A percentile compares a stretch with the other conserved stretches of the same genome.
Evolutionary conservation across 2,329 filamentous ascomycete genomes (phyloP).

Genomic region (Pseudopyrenochaeta lycopersici): DNA sequence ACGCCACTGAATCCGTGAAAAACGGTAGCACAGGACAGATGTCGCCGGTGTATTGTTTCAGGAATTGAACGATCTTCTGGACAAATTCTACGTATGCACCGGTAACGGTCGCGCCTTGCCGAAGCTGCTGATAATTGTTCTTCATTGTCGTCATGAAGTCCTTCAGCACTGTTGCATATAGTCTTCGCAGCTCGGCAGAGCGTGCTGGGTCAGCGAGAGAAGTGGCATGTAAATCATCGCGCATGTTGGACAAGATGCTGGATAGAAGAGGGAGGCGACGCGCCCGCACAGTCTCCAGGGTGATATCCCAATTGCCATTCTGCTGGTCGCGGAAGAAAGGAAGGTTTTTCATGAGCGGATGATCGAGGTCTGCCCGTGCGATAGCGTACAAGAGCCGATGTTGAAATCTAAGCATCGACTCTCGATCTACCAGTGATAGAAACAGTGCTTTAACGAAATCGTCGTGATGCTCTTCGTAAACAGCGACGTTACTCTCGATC

Average conservation of each 20-base stretch:
- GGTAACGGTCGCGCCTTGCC: slow-evolving; percentile 49
- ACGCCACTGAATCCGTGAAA: slow-evolving; percentile 67
- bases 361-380: slow-evolving; percentile 55
- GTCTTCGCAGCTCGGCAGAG: slow-evolving; percentile 50
- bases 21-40: slow-evolving; percentile 66
- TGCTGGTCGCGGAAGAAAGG: slow-evolving; percentile 60
- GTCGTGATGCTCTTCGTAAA: slow-evolving; percentile 56
- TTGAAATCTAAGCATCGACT: slow-evolving; percentile 69
- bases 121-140: slow-evolving; percentile 65
- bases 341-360: slow-evolving; percentile 64
- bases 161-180: slow-evolving; percentile 62
- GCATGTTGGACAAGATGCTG: slow-evolving; percentile 67
- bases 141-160: slow-evolving; percentile 70
- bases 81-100: slow-evolving; percentile 70
- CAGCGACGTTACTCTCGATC: slow-evolving; percentile 49
- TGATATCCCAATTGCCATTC: slow-evolving; percentile 57
- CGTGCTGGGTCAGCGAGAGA: slow-evolving; percentile 37
- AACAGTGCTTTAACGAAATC: slow-evolving; percentile 65
- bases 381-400: slow-evolving; percentile 64
- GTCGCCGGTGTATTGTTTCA: slow-evolving; percentile 69
- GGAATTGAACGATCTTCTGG: slow-evolving; percentile 65
- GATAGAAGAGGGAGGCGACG: slow-evolving; percentile 66
- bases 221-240: slow-evolving; percentile 55
- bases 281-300: slow-evolving; percentile 61
- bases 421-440: slow-evolving; percentile 65